Percentiles rank a stretch among this genome's conserved stretches.
Evolutionary conservation across 371 early-diverging fungal genomes (phyloP).

Genomic region (Umbelopsis sp.): DNA sequence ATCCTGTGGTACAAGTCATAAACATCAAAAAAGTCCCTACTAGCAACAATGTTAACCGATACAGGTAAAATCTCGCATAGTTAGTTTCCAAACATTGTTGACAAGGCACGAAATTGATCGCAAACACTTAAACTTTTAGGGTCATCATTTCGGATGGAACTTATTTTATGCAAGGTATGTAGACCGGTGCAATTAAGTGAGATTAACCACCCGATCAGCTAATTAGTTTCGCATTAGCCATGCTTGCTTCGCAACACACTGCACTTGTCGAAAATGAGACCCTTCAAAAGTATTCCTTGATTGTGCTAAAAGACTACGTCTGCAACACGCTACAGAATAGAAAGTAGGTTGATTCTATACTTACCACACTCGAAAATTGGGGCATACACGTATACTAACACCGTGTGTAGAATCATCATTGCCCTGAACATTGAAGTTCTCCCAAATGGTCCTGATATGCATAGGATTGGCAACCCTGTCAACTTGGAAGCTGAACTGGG

Average conservation of each 20-base stretch:
- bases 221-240: slow-evolving; percentile 39
- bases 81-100: slow-evolving; percentile 1
- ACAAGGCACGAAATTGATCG: slow-evolving; percentile 19
- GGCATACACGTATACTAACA: neutral
- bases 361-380: neutral
- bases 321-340: slow-evolving; percentile 60
- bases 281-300: slow-evolving; percentile 54
- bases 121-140: slow-evolving; percentile 32
- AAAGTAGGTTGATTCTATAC: slow-evolving; percentile 42
- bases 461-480: slow-evolving; percentile 50
- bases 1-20: slow-evolving; percentile 66
- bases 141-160: slow-evolving; percentile 73
- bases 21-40: slow-evolving; percentile 57
- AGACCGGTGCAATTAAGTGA: neutral
- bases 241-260: slow-evolving; percentile 67
- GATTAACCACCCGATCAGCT: slow-evolving; percentile 1
- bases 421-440: slow-evolving; percentile 55
- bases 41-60: slow-evolving; percentile 45
- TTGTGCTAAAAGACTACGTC: slow-evolving; percentile 53
- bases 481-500: slow-evolving; percentile 29
- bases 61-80: slow-evolving; percentile 45
- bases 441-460: slow-evolving; percentile 28
- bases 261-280: slow-evolving; percentile 46
- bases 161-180: slow-evolving; percentile 67
- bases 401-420: slow-evolving; percentile 53